Evolutionary conservation across 208 protist species (phyloP), one percentile per base, ranked within the genome.

Genomic region (Angomonas ambiguus): DNA sequence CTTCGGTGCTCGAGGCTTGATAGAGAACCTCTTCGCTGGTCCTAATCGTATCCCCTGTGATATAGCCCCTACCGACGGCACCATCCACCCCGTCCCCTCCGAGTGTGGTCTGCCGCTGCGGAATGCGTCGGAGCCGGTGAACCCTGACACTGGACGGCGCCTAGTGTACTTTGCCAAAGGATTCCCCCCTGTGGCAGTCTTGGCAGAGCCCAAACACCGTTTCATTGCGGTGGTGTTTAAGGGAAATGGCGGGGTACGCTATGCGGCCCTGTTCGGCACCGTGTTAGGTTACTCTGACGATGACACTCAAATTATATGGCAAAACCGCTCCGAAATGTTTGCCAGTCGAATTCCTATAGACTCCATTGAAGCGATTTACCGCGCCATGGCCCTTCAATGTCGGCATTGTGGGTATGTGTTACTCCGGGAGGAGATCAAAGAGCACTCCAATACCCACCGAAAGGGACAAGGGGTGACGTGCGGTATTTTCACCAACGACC

Each of bases 251-350:
- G 18, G 67, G 31, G 42, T 58, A 0, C 22, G 56, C n/a, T 65
- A 67, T 13, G 51, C 41, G 33, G 77, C 74, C 1, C 79, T 64
- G 22, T 89, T 74, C 65, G 86, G 86, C 63, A 89, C 83, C 18
- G 74, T 92, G 10, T 74, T 92, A 0, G 86, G 82, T 24, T 92
- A 89, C 79, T 82, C 80, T 22, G 80, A 89, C 68, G 77, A 87
- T 67, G 69, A 86, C 65, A 82, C 71, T 1, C 72, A 79, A 51
- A 75, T 93, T n/a, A 80, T 91, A 27, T 93, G 87, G 83, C 83
- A 93, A 32, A 74, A 88, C 45, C 78, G 83, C 18, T 72, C 79
- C 41, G 79, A 88, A 62, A 68, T 69, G 25, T 93, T 85, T 66
- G 81, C 87, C 20, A 88, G 73, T 32, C 51, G 58, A 13, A 60